phyloP scores from a whole-genome alignment of 768 basidiomycete species.

The Boletus eberwhitei region DNA sequence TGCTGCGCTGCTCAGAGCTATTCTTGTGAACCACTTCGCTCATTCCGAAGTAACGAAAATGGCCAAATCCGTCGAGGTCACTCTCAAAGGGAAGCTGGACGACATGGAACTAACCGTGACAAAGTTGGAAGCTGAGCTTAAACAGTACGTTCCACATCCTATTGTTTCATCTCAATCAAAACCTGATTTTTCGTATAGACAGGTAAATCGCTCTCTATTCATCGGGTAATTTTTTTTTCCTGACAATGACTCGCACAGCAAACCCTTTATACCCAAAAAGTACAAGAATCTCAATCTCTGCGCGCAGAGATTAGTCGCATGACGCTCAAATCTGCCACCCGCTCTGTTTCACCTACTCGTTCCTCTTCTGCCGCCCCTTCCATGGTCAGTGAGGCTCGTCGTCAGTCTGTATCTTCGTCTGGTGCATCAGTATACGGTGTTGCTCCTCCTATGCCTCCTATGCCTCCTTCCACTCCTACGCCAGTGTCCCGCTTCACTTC shows the following conservation, averaged over 20 bases:
- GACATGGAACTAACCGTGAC: conserved; percentile 54
- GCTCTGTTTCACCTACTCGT: conserved; percentile 23
- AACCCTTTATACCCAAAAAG: conserved; percentile 59
- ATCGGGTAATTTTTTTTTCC: conserved; percentile 5
- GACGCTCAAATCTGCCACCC: conserved; percentile 32
- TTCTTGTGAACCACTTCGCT: conserved; percentile 77
- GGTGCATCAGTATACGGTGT: conserved; percentile 34
- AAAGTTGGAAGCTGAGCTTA: conserved; percentile 67
- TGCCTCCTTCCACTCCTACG: conserved; percentile 43
- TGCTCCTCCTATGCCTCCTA: conserved; percentile 33
- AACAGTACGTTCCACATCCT: conserved; percentile 50
- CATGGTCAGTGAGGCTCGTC: conserved; percentile 22
- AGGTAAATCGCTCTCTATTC: conserved; percentile 44
- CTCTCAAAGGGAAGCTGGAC: conserved; percentile 62
- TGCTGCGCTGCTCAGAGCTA: conserved; percentile 75
- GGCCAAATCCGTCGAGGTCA: conserved; percentile 59
- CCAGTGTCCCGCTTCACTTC: conserved; percentile 52
- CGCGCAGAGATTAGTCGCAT: conserved; percentile 62
- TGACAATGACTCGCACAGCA: conserved; percentile 41
- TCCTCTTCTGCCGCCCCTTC: conserved; percentile 28
- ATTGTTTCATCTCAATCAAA: conserved; percentile 5
- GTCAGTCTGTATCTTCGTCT: conserved; percentile 32
- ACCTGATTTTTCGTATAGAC: conserved; percentile 40
- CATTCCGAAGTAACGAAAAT: conserved; percentile 73
- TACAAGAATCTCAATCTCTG: conserved; percentile 67